A percentile compares a stretch with the other conserved stretches of the same genome.
These are phyloP conservation scores for Schwanniomyces pseudopolymorphus DNA, from an alignment of 805 yeast genomes.

Conservation along the genomic window DNA sequence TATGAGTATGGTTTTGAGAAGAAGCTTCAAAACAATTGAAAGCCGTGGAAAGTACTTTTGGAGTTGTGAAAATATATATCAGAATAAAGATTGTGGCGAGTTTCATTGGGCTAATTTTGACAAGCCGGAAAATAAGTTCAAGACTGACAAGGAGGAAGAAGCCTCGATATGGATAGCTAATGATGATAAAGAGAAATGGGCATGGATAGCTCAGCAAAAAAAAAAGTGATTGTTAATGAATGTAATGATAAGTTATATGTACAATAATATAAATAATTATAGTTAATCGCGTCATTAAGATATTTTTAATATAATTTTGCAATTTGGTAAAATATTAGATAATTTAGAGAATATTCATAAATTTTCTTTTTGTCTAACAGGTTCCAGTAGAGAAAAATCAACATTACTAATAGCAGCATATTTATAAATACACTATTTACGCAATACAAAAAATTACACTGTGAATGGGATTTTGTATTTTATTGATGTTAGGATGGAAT, in stretches of 20 bases:
- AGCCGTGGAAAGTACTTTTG: constrained; percentile 62
- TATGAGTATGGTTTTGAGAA: constrained; percentile 51
- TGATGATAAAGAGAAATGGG: constrained; percentile 4
- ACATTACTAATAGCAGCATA: too few relatives aligned
- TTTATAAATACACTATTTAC: too few relatives aligned
- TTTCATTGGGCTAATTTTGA: constrained; percentile 51
- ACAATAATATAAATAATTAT: neutral
- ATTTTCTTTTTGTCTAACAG: too few relatives aligned
- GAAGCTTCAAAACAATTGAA: constrained; percentile 48
- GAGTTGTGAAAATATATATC: constrained; percentile 55
- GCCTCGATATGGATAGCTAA: constrained; percentile 42
- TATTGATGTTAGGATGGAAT: too few relatives aligned
- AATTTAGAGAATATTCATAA: too few relatives aligned
- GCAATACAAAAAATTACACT: too few relatives aligned
- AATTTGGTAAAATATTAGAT: too few relatives aligned
- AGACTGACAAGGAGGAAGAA: constrained; percentile 28
- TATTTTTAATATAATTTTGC: too few relatives aligned
- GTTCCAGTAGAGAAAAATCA: too few relatives aligned
- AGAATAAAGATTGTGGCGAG: constrained; percentile 46
- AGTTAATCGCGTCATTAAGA: too few relatives aligned
- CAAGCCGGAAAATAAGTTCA: constrained; percentile 24
- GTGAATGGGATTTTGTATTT: too few relatives aligned
- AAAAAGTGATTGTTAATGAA: neutral
- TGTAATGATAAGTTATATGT: neutral
- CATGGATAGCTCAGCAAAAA: constrained; percentile 1